Evolutionary conservation across 2,329 filamentous ascomycete genomes (phyloP).

Genomic region (Drechmeria coniospora): DNA sequence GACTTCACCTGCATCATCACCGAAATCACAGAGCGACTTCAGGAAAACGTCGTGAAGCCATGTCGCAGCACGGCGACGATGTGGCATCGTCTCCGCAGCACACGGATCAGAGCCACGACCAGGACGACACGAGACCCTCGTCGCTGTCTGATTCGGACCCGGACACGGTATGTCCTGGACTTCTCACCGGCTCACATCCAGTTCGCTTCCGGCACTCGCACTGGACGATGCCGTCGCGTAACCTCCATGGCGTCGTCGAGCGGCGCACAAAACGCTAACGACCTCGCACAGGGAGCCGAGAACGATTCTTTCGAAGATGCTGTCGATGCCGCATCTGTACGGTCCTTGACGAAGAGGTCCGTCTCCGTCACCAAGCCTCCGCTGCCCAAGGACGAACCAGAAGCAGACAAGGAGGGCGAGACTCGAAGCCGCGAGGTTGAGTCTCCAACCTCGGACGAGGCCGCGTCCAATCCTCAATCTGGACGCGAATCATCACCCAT

Average conservation of each 20-base stretch:
- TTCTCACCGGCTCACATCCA: too few species aligned
- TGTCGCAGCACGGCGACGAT: constrained; percentile 19
- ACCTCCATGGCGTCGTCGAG: constrained; percentile 6
- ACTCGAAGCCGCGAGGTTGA: constrained; percentile 6
- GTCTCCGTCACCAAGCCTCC: constrained; percentile 19
- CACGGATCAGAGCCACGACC: constrained; percentile 3
- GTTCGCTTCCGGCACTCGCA: too few species aligned
- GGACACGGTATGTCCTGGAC: constrained; percentile 12
- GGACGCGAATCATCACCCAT: constrained; percentile 21
- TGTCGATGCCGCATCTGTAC: constrained; percentile 45
- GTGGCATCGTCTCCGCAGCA: constrained; percentile 10
- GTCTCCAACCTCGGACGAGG: constrained; percentile 5
- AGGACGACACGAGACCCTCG: constrained; percentile 12
- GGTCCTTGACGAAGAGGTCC: constrained; percentile 44
- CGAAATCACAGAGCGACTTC: too few species aligned
- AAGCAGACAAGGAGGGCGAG: constrained; percentile 4
- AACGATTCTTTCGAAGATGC: constrained; percentile 62
- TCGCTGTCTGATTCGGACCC: constrained; percentile 15
- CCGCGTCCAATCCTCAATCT: constrained; percentile 7
- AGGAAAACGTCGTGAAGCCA: constrained; percentile 9
- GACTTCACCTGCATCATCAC: too few species aligned
- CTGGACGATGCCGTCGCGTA: constrained; percentile 1
- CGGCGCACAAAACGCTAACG: too few species aligned
- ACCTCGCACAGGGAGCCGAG: constrained; percentile 13
- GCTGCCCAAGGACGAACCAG: constrained; percentile 8